Base-by-base conservation (phyloP, 768 basidiomycete genomes). In the Calvatia gigantea region DNA sequence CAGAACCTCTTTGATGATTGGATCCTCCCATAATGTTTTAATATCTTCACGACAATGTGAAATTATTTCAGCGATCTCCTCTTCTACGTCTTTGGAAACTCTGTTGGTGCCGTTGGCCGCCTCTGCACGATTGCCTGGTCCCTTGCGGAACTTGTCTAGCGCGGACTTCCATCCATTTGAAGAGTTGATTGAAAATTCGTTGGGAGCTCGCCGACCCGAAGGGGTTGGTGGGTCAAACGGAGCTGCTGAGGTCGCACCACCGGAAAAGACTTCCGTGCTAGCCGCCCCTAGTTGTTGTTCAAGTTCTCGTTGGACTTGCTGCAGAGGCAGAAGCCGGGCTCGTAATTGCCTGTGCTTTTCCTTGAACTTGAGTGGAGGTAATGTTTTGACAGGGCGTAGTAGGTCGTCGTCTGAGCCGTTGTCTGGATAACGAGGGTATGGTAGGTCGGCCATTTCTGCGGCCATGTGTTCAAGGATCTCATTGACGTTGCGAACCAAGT, bases 401-500 rank as follows among this genome's bases (percentile, higher is more conserved):
- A 73, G 62, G n/a, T 75, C 73, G 12, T 78, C 75, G 4, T 69
- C 62, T 4, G 77, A 76, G 54, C 75, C 78, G 55, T 77, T 75
- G 44, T 64, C 46, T n/a, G 54, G 54, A 31, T 55, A 55, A 17
- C 54, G 60, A 56, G 67, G 53, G 54, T 61, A 62, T 50, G 71
- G 71, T 49, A 69, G 67, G 63, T 70, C 76, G 21, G 77, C 67
- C 78, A 87, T 83, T 60, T 87, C 85, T 31, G 75, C 76, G 14
- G 69, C 64, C 38, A 88, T 72, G 37, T 80, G 71, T 46, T 86
- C 79, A 19, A 89, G 73, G 42, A 87, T 80, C 27, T 73, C 71
- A 58, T 86, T 82, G 62, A 89, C 77, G 58, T 88, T 89, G 63
- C 87, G 83, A 51, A 91, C 77, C 67, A 92, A 81, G 66, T 92